Evolutionary conservation across 2,329 filamentous ascomycete species (phyloP).

Genomic region (Sarocladiaceae sp.): DNA sequence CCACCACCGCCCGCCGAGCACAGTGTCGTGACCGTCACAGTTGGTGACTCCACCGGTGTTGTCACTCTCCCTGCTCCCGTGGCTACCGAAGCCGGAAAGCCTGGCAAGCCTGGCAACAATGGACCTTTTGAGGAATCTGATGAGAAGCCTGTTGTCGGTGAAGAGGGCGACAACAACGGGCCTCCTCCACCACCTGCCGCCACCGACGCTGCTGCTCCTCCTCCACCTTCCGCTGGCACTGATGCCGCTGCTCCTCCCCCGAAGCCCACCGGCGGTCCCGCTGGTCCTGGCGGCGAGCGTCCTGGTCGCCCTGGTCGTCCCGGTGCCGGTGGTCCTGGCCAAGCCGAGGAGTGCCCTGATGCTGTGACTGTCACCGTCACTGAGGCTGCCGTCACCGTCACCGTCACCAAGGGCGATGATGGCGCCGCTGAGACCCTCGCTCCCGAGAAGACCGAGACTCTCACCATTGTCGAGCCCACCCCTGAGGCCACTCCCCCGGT

Average conservation of each 20-base stretch:
- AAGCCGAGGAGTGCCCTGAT: not conserved
- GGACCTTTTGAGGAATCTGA: too few relatives aligned
- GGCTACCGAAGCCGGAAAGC: not conserved
- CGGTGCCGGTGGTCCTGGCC: not conserved
- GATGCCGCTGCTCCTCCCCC: not conserved
- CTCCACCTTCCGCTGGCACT: not conserved
- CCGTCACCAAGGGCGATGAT: not conserved
- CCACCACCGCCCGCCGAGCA: not conserved
- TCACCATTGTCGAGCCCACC: not conserved
- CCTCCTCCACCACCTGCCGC: not conserved
- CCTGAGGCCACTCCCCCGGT: not conserved
- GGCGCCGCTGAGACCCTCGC: not conserved
- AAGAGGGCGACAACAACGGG: not conserved
- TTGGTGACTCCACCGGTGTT: not conserved
- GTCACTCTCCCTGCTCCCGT: not conserved
- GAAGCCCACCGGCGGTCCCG: not conserved
- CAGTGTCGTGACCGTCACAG: not conserved
- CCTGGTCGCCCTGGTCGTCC: not conserved
- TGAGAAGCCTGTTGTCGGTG: not conserved
- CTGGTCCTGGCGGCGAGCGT: not conserved
- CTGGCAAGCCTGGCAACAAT: too few relatives aligned
- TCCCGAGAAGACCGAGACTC: not conserved
- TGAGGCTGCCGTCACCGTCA: slow-evolving; percentile 2
- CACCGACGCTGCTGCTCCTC: not conserved
- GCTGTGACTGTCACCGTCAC: slow-evolving; percentile 6